Conservation (phyloP, 495 filamentous ascomycete species). For the Hyaloscypha variabilis region DNA sequence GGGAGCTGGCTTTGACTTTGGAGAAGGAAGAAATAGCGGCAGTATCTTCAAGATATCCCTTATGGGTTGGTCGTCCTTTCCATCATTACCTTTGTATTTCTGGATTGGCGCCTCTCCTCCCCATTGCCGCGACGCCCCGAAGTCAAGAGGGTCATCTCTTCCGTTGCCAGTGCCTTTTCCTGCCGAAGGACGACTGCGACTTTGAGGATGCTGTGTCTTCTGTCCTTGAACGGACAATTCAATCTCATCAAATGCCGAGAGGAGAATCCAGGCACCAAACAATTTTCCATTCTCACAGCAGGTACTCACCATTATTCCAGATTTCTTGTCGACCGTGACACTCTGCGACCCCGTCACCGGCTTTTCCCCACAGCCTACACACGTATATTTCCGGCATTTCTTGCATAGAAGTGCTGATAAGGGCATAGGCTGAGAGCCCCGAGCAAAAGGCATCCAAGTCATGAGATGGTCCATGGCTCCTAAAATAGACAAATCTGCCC, state of each 20-base stretch:
- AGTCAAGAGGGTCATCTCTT: no score
- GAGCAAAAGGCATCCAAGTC: neutral
- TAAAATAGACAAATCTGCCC: neutral
- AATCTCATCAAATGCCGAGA: slow-evolving; percentile 18
- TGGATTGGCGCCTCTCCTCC: neutral
- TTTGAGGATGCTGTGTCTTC: neutral
- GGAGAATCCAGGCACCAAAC: slow-evolving; percentile 19
- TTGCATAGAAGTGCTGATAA: neutral
- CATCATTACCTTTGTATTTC: neutral
- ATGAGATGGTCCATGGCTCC: neutral
- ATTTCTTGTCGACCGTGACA: neutral
- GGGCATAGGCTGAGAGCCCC: neutral
- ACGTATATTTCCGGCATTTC: neutral
- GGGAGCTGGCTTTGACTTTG: neutral
- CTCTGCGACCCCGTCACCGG: neutral
- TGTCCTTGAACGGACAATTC: neutral
- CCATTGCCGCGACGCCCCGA: no score
- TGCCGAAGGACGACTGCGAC: neutral
- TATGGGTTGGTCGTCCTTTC: slow-evolving; percentile 3
- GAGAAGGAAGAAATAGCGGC: slow-evolving; percentile 6
- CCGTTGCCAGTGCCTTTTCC: neutral
- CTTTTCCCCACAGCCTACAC: neutral
- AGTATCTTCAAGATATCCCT: slow-evolving; percentile 16
- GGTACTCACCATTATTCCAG: neutral
- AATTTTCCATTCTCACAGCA: slow-evolving; percentile 12